phyloP scores from a whole-genome alignment of 2,329 filamentous ascomycete genomes.

The Fusarium succisae region DNA sequence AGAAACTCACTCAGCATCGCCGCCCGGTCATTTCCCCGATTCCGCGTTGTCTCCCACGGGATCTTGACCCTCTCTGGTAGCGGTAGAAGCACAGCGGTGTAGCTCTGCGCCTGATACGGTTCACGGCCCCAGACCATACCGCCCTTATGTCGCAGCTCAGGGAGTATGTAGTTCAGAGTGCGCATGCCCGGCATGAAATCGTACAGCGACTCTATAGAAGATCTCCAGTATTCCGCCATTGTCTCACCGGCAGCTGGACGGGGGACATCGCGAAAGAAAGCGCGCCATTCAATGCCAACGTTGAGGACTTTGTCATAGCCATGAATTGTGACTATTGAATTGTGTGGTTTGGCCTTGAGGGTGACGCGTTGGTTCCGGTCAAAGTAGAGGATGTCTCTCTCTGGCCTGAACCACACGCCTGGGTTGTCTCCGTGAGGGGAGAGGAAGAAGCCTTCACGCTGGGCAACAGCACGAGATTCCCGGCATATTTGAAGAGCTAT shows the following conservation, averaged over 20 bases:
- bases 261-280: slow-evolving; percentile 42
- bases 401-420: slow-evolving; percentile 41
- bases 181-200: slow-evolving; percentile 37
- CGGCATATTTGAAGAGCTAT: slow-evolving; percentile 34
- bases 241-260: slow-evolving; percentile 32
- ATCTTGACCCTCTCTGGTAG: slow-evolving; percentile 36
- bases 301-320: slow-evolving; percentile 41
- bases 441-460: slow-evolving; percentile 42
- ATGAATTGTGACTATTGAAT: slow-evolving; percentile 9
- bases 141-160: slow-evolving; percentile 39
- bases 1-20: slow-evolving; percentile 9
- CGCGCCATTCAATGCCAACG: slow-evolving; percentile 45
- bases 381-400: slow-evolving; percentile 44
- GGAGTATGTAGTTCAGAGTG: slow-evolving; percentile 43
- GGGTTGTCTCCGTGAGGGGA: slow-evolving; percentile 7
- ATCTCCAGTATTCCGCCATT: slow-evolving; percentile 35
- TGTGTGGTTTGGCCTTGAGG: slow-evolving; percentile 21
- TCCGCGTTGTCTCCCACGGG: slow-evolving; percentile 37
- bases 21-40: neutral
- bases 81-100: slow-evolving; percentile 23
- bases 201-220: slow-evolving; percentile 32
- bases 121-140: slow-evolving; percentile 42
- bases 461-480: slow-evolving; percentile 42
- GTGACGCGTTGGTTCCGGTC: slow-evolving; percentile 40
- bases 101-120: slow-evolving; percentile 34